These are phyloP conservation scores for Rubus idaeus DNA, from an alignment of 306 rosid species.

Conservation along the genomic window DNA sequence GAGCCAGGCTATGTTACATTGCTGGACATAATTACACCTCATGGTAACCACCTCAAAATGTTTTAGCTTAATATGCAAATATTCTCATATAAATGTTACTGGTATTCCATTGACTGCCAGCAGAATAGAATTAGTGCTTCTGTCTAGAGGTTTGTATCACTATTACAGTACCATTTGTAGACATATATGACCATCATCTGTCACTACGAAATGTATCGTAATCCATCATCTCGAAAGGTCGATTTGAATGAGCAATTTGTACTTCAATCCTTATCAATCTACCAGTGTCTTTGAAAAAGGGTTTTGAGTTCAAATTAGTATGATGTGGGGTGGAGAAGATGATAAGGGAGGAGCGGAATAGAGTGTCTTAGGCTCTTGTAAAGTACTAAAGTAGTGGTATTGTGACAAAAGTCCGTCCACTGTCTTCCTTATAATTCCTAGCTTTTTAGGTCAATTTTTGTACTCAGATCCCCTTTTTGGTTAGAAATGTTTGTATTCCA, in stretches of 20 bases:
- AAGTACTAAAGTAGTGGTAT: constrained; percentile 6
- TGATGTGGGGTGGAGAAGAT: constrained; percentile 8
- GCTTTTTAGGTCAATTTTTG: not conserved
- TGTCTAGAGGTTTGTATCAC: not conserved
- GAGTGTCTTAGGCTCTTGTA: constrained; percentile 26
- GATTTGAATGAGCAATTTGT: not conserved
- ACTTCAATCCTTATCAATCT: not conserved
- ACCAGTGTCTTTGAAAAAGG: not conserved
- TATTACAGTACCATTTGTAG: not conserved
- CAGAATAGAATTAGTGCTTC: not conserved
- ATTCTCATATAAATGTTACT: not conserved
- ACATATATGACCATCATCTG: not conserved
- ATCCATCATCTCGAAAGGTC: not conserved
- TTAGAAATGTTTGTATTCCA: not conserved
- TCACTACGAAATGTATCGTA: not conserved
- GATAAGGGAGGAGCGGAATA: constrained; percentile 29
- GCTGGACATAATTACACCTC: not conserved
- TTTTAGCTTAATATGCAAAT: not conserved
- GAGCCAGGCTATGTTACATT: not conserved
- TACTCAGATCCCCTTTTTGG: not conserved
- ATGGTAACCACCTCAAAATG: not conserved
- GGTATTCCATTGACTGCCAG: not conserved
- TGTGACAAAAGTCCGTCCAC: not conserved
- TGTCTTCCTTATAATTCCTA: not conserved
- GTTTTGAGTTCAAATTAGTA: not conserved